These are phyloP conservation scores for Alloteropsis semialata DNA, from an alignment of 176 grass and related monocot species.

Conservation along the genomic window DNA sequence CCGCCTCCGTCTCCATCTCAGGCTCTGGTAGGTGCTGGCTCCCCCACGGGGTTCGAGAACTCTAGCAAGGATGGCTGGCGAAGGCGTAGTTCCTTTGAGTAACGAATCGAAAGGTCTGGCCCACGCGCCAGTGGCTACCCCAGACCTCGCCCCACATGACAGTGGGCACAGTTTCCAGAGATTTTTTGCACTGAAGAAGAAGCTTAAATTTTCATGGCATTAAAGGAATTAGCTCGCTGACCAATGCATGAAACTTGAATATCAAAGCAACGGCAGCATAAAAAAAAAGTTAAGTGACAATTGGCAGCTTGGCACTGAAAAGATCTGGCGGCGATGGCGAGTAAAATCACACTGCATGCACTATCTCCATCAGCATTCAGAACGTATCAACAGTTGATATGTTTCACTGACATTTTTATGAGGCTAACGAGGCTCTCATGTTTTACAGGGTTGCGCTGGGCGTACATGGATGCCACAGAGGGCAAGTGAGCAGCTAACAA, in stretches of 20 bases:
- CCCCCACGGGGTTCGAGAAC: background rate
- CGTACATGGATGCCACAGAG: background rate
- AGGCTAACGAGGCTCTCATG: background rate
- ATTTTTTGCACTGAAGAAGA: no score
- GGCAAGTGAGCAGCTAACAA: constrained; percentile 10
- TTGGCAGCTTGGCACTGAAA: no score
- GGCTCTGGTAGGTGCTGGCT: background rate
- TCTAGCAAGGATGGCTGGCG: background rate
- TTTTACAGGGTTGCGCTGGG: constrained; percentile 6
- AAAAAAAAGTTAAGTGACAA: background rate
- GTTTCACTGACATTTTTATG: background rate
- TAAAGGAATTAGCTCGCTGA: no score
- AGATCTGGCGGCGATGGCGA: no score
- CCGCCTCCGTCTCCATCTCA: constrained; percentile 25
- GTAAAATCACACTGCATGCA: background rate
- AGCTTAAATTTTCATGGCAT: no score
- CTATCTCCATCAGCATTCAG: background rate
- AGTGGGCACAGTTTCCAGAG: background rate
- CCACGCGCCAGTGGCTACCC: background rate
- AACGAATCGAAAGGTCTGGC: background rate
- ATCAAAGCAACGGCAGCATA: background rate
- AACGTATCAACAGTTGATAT: constrained; percentile 2
- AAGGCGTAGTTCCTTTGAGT: background rate
- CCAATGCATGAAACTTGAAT: background rate
- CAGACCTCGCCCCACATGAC: background rate